Evolutionary conservation across 1,284 basidiomycete species (phyloP), one percentile per base, ranked within the genome.

Genomic region (Ceratobasidium sp.): DNA sequence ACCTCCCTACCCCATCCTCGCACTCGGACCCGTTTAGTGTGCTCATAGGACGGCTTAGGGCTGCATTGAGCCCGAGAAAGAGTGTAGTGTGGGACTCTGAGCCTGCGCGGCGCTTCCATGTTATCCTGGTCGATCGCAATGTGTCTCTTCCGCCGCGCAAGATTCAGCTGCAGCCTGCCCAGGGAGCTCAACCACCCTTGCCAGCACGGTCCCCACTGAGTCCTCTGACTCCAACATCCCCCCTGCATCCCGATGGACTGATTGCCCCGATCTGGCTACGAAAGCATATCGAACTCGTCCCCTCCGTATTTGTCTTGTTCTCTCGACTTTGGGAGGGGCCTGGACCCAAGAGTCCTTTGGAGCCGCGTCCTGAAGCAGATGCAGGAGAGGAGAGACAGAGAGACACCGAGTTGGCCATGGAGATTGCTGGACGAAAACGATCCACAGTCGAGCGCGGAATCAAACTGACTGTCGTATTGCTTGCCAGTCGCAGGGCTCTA

Each of bases 221-320:
- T 0, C 97, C 97, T 0, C 82, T 98, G 30, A 94, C 93, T 0
- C 90, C 92, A 0, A 87, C 90, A 0, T 96, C 95, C 0, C 96
- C 97, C 0, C 84, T 98, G 16, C 88, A 94, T 80, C 97, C 97
- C 0, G 97, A 99, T 80, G 97, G 97, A 0, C 83, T 99, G 59
- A 94, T 99, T 73, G 95, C 96, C 0, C 97, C 96, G 0, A 94
- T 98, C 77, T 99, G 97, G 97, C 89, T 98, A 18, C 87, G 96
- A 57, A 99, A 98, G 82, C 96, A 98, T 79, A 92, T 94, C 0
- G 90, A 94, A 8, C 88, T 97, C 41, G 84, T 98, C 0, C 96
- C 97, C 0, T 90, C 93, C 18, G 95, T 98, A 0, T 98, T 98
- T 80, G 93, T 98, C 5, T 84, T 96, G 59, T 97, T 98, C 80